Evolutionary conservation across 164 flowering plant genomes (phyloP).

Genomic region (Stephania yunnanensis): DNA sequence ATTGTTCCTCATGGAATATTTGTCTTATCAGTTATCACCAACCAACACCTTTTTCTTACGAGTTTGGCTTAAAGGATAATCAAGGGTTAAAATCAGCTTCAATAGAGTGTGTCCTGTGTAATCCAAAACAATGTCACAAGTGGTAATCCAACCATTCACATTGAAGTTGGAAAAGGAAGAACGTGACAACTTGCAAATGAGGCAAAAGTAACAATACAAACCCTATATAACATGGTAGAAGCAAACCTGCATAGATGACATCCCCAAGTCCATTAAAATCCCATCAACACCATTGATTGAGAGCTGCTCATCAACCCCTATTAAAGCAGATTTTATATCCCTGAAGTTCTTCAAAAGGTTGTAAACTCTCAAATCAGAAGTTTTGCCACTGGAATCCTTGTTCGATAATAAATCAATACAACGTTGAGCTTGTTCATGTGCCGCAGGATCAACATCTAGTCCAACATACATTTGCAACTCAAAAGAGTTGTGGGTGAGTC

Average conservation of each 20-base stretch:
- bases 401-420: not conserved
- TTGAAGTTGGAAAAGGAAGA: too few species aligned
- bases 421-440: not conserved
- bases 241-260: constrained; percentile 98
- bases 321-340: not conserved
- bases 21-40: too few species aligned
- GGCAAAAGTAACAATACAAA: not conserved
- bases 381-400: not conserved
- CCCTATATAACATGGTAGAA: not conserved
- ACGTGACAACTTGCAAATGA: not conserved
- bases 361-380: not conserved
- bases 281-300: not conserved
- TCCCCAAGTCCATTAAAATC: constrained; percentile 83
- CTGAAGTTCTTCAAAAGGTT: not conserved
- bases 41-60: too few species aligned
- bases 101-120: too few species aligned
- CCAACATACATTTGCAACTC: not conserved
- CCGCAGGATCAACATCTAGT: not conserved
- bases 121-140: too few species aligned
- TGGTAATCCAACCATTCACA: too few species aligned
- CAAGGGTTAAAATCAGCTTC: too few species aligned
- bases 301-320: not conserved
- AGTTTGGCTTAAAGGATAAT: too few species aligned
- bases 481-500: too few species aligned
- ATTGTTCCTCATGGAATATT: too few species aligned